Conservation (phyloP, 2,329 filamentous ascomycete genomes). For the Alternaria ethzedia region DNA sequence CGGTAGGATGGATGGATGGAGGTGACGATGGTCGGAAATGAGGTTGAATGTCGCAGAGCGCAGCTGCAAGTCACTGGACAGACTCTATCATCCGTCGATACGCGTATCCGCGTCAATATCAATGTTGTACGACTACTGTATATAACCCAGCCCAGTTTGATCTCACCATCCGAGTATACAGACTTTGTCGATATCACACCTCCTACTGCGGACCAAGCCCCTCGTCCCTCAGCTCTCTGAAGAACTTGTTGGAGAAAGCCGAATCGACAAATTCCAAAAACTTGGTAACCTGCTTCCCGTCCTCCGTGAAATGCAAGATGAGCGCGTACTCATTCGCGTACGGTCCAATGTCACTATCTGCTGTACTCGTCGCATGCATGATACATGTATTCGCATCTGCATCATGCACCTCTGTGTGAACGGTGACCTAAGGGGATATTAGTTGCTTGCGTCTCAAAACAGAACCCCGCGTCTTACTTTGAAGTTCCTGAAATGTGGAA, state of each 20-base stretch:
- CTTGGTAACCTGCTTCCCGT: conserved; percentile 1
- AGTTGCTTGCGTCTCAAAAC: neutral
- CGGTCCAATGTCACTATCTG: neutral
- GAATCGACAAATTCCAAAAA: neutral
- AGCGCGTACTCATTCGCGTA: conserved; percentile 4
- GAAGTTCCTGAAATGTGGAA: neutral
- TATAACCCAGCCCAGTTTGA: too few species aligned
- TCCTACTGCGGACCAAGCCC: neutral
- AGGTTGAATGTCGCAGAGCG: too few species aligned
- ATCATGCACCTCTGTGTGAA: neutral
- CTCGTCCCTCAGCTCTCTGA: neutral
- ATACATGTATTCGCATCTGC: neutral
- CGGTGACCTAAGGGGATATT: neutral
- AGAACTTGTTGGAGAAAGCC: conserved; percentile 6
- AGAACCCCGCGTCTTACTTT: neutral
- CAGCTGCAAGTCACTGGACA: too few species aligned
- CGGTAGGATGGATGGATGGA: conserved; percentile 6
- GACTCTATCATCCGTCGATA: too few species aligned
- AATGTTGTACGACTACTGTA: too few species aligned
- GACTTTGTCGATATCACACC: too few species aligned
- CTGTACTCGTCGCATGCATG: neutral
- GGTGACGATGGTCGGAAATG: neutral
- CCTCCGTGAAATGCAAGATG: neutral
- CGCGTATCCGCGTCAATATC: too few species aligned
- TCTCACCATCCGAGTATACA: too few species aligned